Evolutionary conservation across 2,329 filamentous ascomycete species (phyloP), one percentile per base, ranked within the genome.

Genomic region (Cladosporium colombiae): DNA sequence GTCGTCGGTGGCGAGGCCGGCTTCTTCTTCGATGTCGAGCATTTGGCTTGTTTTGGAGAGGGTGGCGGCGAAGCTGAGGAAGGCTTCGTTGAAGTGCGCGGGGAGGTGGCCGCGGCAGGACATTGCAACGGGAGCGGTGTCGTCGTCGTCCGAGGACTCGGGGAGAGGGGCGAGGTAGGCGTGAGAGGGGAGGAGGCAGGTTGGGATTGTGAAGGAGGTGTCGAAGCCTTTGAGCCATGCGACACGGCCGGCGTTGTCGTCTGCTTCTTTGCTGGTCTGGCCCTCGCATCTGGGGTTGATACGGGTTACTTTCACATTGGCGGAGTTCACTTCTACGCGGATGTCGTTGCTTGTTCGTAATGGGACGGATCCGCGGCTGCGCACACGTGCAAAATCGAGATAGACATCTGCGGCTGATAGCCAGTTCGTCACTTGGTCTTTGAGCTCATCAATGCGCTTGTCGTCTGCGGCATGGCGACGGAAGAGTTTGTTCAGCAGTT

Each of bases 31-130:
- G 56, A 65, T 65, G 46, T 65, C 63, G 23, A 59, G 44, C 55
- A 86, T 78, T 68, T 86, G 86, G n/a, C 81, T 85, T 0, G 84
- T 83, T 70, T 86, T 86, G n/a, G 85, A 80, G 0, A 85, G 75
- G 1, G 83, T 83, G 1, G 83, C 83, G n/a, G 82, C 75, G 72
- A 85, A 86, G 69, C 84, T 81, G 61, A 86, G 79, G 4, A 86
- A 75, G 23, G 81, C 79, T 67, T 85, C 83, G 65, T 84, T 79
- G 66, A 85, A 83, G 3, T 76, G 74, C 1, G 81, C 81, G 0
- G 84, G 84, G 1, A 86, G 73, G 50, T 80, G 79, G 4, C 77
- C 82, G 66, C 85, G 83, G 1, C 81, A 80, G 40, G 78, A 78
- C 53, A 85, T 74, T 3, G 72, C 75, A 50, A 83, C 78, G 0